phyloP scores from a whole-genome alignment of 1,284 basidiomycete genomes.

The Austropuccinia psidii region DNA sequence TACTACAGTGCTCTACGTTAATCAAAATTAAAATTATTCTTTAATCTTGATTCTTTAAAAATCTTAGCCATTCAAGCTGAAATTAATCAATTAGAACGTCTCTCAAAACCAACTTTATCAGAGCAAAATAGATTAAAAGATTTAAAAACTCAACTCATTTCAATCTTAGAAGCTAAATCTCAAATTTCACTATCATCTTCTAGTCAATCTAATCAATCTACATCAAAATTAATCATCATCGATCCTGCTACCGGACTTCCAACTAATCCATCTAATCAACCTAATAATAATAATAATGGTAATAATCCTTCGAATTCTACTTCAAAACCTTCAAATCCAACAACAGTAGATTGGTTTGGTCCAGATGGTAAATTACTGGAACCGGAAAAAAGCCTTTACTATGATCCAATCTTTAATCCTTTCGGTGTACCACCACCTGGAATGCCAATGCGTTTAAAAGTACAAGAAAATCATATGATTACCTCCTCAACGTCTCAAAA shows the following conservation, averaged over 20 bases:
- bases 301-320: neutral
- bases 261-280: neutral
- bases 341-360: slow-evolving; percentile 35
- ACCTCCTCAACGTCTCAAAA: neutral
- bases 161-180: slow-evolving; percentile 21
- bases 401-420: slow-evolving; percentile 46
- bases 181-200: neutral
- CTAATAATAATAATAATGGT: neutral
- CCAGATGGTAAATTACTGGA: slow-evolving; percentile 38
- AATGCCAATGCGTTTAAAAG: slow-evolving; percentile 42
- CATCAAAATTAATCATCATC: slow-evolving; percentile 21
- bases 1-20: neutral
- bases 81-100: slow-evolving; percentile 31
- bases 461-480: neutral
- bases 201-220: neutral
- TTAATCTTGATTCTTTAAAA: neutral
- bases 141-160: neutral
- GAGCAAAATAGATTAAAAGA: slow-evolving; percentile 28
- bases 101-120: slow-evolving; percentile 1
- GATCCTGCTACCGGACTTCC: slow-evolving; percentile 30
- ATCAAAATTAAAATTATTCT: neutral
- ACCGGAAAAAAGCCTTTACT: slow-evolving; percentile 46
- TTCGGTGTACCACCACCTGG: slow-evolving; percentile 47
- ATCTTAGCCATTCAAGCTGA: slow-evolving; percentile 28
- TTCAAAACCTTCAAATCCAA: neutral